phyloP scores from a whole-genome alignment of 2,329 filamentous ascomycete genomes.

The Calycina marina region DNA sequence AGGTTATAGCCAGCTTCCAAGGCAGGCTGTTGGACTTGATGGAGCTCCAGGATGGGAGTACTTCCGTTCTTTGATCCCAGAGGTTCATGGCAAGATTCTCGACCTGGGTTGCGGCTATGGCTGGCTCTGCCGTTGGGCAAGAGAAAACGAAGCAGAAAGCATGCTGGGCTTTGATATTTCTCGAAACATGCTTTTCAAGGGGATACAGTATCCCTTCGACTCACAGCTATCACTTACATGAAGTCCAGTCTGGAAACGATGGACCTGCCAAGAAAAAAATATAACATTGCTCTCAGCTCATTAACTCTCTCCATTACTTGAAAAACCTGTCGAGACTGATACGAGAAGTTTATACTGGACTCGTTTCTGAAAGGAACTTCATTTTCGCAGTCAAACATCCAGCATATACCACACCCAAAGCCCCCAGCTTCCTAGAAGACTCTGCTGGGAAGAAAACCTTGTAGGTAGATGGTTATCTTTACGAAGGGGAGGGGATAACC shows the following conservation, averaged over 20 bases:
- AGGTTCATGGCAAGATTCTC: conserved; percentile 23
- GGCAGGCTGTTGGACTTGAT: conserved; percentile 26
- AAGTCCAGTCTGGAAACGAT: conserved; percentile 24
- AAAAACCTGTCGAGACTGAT: conserved; percentile 79
- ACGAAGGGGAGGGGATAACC: conserved; percentile 27
- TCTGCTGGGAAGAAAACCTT: conserved; percentile 25
- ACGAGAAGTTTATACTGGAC: conserved; percentile 63
- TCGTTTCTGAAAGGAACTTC: conserved; percentile 79
- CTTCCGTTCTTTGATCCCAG: conserved; percentile 27
- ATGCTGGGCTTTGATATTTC: conserved; percentile 29
- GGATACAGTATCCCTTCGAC: conserved; percentile 13
- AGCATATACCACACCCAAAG: conserved; percentile 28
- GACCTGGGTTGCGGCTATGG: conserved; percentile 33
- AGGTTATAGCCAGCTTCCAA: conserved; percentile 27
- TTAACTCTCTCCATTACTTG: conserved; percentile 86
- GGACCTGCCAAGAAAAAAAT: conserved; percentile 37
- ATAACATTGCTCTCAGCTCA: conserved; percentile 78
- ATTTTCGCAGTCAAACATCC: conserved; percentile 42
- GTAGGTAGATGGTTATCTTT: conserved; percentile 28
- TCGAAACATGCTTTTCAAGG: conserved; percentile 28
- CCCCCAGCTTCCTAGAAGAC: conserved; percentile 19
- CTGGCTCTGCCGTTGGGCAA: conserved; percentile 31
- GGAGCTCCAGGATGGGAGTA: conserved; percentile 30
- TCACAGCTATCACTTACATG: conserved; percentile 21
- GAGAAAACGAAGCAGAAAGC: conserved; percentile 23